Percentiles rank a stretch among this genome's conserved stretches.
These are phyloP conservation scores for Hevea brasiliensis DNA, from an alignment of 345 rosid genomes.

Conservation along the genomic window DNA sequence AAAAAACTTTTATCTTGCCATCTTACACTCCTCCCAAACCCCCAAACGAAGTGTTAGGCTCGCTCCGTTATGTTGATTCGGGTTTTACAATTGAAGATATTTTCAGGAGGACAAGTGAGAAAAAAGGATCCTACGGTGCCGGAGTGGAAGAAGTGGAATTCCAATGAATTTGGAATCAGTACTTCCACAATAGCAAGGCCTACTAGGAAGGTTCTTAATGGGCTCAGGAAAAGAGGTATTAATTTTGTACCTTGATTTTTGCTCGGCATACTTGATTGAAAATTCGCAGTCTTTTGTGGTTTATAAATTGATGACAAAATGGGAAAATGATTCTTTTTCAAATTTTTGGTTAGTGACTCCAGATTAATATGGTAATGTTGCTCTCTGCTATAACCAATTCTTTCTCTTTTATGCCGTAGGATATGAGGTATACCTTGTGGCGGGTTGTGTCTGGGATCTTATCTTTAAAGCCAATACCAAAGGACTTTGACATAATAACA, in stretches of 20 bases:
- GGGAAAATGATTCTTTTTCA: background rate
- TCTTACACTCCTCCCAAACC: too few relatives aligned
- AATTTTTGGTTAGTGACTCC: too few relatives aligned
- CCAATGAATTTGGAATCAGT: slow-evolving; percentile 59
- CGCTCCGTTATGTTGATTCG: too few relatives aligned
- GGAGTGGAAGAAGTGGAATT: slow-evolving; percentile 51
- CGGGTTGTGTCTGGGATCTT: slow-evolving; percentile 97
- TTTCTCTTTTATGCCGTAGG: slow-evolving; percentile 40
- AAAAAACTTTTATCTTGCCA: too few relatives aligned
- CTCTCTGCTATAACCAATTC: background rate
- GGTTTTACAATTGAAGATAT: background rate
- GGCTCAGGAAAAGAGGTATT: slow-evolving; percentile 51
- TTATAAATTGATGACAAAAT: background rate
- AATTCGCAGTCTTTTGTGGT: background rate
- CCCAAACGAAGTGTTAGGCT: too few relatives aligned
- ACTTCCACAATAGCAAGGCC: slow-evolving; percentile 59
- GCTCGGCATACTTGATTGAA: too few relatives aligned
- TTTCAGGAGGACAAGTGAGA: background rate
- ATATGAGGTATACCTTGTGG: slow-evolving; percentile 85
- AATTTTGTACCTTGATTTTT: background rate
- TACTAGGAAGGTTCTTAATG: slow-evolving; percentile 55
- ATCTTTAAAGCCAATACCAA: slow-evolving; percentile 72
- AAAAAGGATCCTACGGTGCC: slow-evolving; percentile 3
- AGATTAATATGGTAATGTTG: too few relatives aligned
- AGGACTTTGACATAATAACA: slow-evolving; percentile 87